These are phyloP conservation scores for Lactarius pseudohatsudake DNA, from an alignment of 768 basidiomycete species.

Conservation along the genomic window DNA sequence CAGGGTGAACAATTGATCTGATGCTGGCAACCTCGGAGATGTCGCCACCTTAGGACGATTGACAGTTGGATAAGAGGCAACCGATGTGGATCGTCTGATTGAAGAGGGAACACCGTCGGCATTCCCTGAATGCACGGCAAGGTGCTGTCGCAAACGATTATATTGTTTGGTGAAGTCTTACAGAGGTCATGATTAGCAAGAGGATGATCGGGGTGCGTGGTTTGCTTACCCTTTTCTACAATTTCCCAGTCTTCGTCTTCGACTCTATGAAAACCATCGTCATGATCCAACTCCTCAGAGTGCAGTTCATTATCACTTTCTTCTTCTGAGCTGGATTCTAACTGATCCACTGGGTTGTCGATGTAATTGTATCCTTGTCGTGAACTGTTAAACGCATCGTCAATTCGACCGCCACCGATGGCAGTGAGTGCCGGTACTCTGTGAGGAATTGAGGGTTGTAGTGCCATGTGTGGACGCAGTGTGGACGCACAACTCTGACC, in stretches of 20 bases:
- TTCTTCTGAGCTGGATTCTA: conserved; percentile 37
- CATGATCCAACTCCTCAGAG: conserved; percentile 42
- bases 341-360: conserved; percentile 37
- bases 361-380: conserved; percentile 37
- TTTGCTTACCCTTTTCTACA: conserved; percentile 67
- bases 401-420: conserved; percentile 56
- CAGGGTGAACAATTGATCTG: conserved; percentile 71
- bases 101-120: conserved; percentile 60
- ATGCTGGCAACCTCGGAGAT: conserved; percentile 55
- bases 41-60: conserved; percentile 55
- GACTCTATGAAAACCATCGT: conserved; percentile 47
- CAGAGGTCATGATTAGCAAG: conserved; percentile 1
- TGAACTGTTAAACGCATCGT: conserved; percentile 51
- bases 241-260: conserved; percentile 92
- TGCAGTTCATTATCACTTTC: conserved; percentile 38
- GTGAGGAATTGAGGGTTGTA: not conserved
- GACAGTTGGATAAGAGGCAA: conserved; percentile 66
- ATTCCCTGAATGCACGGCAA: conserved; percentile 74
- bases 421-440: conserved; percentile 28
- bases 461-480: not conserved
- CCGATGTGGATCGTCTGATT: conserved; percentile 46
- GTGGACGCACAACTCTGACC: not conserved
- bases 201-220: conserved; percentile 4
- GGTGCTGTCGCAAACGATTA: conserved; percentile 90
- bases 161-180: conserved; percentile 98